These are phyloP conservation scores for Myxozyma geophila DNA, from an alignment of 805 yeast species.

Conservation along the genomic window DNA sequence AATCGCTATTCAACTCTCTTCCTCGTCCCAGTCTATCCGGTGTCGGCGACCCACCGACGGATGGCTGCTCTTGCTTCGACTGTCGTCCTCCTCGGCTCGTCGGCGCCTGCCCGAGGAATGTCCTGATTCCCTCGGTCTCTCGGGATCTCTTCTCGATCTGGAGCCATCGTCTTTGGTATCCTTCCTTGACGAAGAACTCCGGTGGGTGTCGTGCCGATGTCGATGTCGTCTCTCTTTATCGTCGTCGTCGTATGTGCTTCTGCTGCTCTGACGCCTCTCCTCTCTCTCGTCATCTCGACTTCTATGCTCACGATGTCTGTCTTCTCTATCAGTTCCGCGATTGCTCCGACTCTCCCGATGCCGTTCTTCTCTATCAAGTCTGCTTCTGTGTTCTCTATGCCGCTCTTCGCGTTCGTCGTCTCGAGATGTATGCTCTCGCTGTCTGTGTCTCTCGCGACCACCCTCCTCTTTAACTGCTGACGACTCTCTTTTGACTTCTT, in stretches of 20 bases:
- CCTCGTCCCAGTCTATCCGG: slow-evolving; percentile 10
- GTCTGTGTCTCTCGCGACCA: not conserved
- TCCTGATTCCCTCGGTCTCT: not conserved
- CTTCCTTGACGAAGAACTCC: not conserved
- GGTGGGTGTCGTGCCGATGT: slow-evolving; percentile 6
- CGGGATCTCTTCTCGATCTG: not conserved
- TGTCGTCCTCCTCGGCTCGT: not conserved
- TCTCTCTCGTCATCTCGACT: not conserved
- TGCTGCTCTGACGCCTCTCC: not conserved
- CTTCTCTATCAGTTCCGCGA: not conserved
- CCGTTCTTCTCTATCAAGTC: not conserved
- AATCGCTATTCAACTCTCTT: not conserved
- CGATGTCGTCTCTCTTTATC: slow-evolving; percentile 5
- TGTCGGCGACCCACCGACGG: slow-evolving; percentile 4
- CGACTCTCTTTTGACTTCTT: not conserved
- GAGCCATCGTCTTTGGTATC: not conserved
- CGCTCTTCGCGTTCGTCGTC: not conserved
- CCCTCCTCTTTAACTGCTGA: not conserved
- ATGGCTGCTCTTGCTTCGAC: not conserved
- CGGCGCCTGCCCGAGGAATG: not conserved
- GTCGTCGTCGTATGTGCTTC: slow-evolving; percentile 1
- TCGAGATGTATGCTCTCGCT: not conserved
- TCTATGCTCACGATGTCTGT: slow-evolving; percentile 1
- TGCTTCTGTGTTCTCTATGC: not conserved
- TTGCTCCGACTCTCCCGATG: not conserved